phyloP scores from a whole-genome alignment of 495 filamentous ascomycete species.

The Massariosphaeria phaeospora region DNA sequence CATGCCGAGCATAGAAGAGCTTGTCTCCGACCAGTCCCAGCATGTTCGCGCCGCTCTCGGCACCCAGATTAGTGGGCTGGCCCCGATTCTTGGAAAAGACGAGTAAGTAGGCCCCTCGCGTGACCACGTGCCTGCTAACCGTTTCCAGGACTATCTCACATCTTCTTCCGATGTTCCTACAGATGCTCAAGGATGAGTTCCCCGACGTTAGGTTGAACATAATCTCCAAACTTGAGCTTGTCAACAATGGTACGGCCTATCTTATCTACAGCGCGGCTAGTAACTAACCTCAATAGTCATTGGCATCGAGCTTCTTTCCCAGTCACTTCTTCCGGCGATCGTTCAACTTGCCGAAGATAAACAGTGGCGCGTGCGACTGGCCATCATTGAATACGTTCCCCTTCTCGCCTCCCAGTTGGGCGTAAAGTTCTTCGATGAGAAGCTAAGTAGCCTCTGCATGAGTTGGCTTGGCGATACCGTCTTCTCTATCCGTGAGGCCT shows the following conservation, averaged over 20 bases:
- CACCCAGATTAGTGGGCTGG: conserved; percentile 94
- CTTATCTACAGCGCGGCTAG: not conserved
- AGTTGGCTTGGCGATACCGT: conserved; percentile 98
- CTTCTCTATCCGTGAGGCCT: conserved; percentile 95
- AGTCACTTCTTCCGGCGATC: conserved; percentile 95
- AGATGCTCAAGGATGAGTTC: conserved; percentile 99
- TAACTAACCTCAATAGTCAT: conserved; percentile 58
- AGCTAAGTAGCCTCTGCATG: conserved; percentile 93
- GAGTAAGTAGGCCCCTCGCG: conserved; percentile 58
- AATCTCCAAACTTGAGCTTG: conserved; percentile 94
- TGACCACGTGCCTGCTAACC: conserved; percentile 23
- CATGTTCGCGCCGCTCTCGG: conserved; percentile 93
- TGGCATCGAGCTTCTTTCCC: conserved; percentile 92
- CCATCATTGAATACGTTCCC: conserved; percentile 98
- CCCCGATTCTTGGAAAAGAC: conserved; percentile 94
- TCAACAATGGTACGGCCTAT: conserved; percentile 74
- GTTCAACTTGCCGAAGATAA: conserved; percentile 97
- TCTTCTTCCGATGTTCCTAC: conserved; percentile 96
- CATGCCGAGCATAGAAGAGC: conserved; percentile 92
- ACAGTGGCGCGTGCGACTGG: conserved; percentile 96
- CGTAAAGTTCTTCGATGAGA: conserved; percentile 97
- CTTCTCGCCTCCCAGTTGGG: conserved; percentile 92
- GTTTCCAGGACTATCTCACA: conserved; percentile 77
- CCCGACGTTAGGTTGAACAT: conserved; percentile 97
- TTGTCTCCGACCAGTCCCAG: conserved; percentile 92